Evolutionary conservation across 2,329 filamentous ascomycete species (phyloP).

Genomic region (Xylariaceae sp.): DNA sequence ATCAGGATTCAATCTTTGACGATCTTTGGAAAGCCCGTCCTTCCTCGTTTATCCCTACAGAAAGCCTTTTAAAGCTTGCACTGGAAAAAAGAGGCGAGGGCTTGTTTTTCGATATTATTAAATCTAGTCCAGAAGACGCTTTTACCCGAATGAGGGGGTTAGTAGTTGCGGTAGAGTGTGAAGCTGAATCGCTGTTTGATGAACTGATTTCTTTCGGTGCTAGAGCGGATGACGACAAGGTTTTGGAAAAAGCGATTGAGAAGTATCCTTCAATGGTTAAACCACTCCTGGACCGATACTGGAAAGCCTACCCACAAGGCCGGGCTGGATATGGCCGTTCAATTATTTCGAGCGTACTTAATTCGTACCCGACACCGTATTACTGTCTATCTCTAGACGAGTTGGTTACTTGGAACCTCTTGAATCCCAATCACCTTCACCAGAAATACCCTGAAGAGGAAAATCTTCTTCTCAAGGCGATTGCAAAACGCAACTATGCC

Average conservation of each 20-base stretch:
- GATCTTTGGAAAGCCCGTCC: not conserved
- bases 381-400: too few species aligned
- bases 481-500: too few species aligned
- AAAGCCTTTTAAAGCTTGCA: not conserved
- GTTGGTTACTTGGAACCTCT: accelerated
- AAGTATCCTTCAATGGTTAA: not conserved
- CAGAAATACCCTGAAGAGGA: too few species aligned
- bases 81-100: not conserved
- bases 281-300: conserved; percentile 1
- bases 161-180: not conserved
- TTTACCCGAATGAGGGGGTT: not conserved
- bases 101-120: not conserved
- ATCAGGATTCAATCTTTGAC: not conserved
- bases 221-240: not conserved
- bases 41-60: not conserved
- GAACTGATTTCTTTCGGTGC: not conserved
- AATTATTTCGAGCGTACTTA: not conserved
- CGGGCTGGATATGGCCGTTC: not conserved
- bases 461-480: too few species aligned
- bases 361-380: too few species aligned
- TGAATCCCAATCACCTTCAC: too few species aligned
- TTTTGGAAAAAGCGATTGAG: not conserved
- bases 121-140: too few species aligned
- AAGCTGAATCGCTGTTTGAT: not conserved
- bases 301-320: not conserved